Conservation (phyloP, 257 asterid genomes). For the Verbascum thapsus region DNA sequence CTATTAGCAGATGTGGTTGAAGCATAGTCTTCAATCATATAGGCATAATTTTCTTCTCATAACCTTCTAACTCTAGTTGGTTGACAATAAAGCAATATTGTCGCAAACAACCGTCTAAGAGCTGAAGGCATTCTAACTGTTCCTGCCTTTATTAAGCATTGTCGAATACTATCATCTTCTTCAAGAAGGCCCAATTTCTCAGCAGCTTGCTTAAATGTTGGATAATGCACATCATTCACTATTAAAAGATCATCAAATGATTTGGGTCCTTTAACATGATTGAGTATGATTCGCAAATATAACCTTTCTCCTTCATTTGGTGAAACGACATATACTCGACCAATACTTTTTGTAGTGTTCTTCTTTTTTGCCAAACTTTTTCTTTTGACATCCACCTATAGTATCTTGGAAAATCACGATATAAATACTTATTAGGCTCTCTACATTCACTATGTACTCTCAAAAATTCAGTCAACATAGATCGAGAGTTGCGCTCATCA, state of each 20-base stretch:
- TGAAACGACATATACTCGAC: too few relatives aligned
- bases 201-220: background rate
- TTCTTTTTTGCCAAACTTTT: too few relatives aligned
- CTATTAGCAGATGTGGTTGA: too few relatives aligned
- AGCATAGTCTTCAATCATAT: too few relatives aligned
- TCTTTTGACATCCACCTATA: background rate
- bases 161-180: background rate
- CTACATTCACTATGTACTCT: background rate
- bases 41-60: too few relatives aligned
- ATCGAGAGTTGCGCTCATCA: background rate
- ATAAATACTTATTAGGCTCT: background rate
- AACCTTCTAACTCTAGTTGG: too few relatives aligned
- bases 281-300: too few relatives aligned
- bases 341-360: too few relatives aligned
- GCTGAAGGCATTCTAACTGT: background rate
- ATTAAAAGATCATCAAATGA: too few relatives aligned
- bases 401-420: background rate
- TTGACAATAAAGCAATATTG: background rate
- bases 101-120: background rate
- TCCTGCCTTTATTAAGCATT: background rate
- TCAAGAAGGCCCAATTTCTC: background rate
- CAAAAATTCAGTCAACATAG: background rate
- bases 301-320: too few relatives aligned
- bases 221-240: too few relatives aligned
- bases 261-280: too few relatives aligned